A percentile compares a stretch with the other conserved stretches of the same genome.
phyloP scores from a whole-genome alignment of 805 yeast species.

The Barnettozyma californica region DNA sequence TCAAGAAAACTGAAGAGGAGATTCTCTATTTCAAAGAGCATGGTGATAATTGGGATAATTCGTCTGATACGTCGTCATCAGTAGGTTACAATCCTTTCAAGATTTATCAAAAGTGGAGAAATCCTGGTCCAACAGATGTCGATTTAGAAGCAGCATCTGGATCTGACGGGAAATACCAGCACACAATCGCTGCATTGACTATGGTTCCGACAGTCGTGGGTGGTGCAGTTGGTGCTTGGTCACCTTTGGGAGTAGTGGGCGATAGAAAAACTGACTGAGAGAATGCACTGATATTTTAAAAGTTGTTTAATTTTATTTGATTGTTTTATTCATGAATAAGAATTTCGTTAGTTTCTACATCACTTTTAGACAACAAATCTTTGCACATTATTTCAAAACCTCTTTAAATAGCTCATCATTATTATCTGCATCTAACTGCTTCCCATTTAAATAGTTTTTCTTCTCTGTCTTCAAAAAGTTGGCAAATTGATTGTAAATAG shows the following conservation, averaged over 20 bases:
- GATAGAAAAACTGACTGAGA: background rate
- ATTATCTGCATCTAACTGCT: constrained; percentile 17
- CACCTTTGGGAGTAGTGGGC: constrained; percentile 15
- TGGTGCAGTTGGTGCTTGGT: constrained; percentile 55
- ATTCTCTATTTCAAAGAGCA: constrained; percentile 21
- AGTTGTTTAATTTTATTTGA: background rate
- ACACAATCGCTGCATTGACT: constrained; percentile 37
- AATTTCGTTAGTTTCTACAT: background rate
- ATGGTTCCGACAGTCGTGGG: constrained; percentile 54
- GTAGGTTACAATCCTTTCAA: constrained; percentile 20
- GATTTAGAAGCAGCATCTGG: constrained; percentile 16
- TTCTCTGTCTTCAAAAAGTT: constrained; percentile 34
- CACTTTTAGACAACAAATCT: background rate
- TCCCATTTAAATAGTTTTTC: constrained; percentile 28
- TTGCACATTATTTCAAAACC: constrained; percentile 4
- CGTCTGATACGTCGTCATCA: constrained; percentile 7
- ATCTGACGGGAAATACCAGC: constrained; percentile 6
- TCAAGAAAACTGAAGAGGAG: constrained; percentile 28
- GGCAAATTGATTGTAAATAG: constrained; percentile 45
- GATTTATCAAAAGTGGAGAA: constrained; percentile 26
- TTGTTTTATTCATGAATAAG: background rate
- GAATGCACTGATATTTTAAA: background rate
- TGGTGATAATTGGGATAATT: constrained; percentile 13
- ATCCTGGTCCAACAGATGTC: constrained; percentile 8
- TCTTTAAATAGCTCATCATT: constrained; percentile 19